These are phyloP conservation scores for Erodium chrysanthum DNA, from an alignment of 441 rosid species.

Conservation along the genomic window DNA sequence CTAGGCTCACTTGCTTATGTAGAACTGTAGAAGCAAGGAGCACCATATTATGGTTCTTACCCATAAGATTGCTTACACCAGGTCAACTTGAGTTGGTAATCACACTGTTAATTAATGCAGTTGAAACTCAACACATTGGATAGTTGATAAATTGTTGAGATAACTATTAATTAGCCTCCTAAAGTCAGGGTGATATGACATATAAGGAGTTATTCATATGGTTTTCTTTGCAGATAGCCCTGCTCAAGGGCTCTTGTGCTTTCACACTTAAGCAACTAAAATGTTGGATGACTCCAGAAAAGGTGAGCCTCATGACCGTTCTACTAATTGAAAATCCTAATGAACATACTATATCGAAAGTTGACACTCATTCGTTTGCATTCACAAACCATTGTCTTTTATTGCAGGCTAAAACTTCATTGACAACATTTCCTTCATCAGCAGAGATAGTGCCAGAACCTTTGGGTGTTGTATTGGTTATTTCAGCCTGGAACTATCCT, in stretches of 20 bases:
- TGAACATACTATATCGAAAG: not conserved
- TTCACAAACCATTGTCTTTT: conserved; percentile 5
- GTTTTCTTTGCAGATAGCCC: conserved; percentile 33
- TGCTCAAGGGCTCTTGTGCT: conserved; percentile 40
- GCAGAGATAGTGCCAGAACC: conserved; percentile 69
- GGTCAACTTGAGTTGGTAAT: too few species aligned
- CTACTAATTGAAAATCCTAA: conserved; percentile 11
- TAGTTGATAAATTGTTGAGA: not conserved
- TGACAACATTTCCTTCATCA: conserved; percentile 58
- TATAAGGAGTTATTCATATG: conserved; percentile 9
- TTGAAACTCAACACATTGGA: not conserved
- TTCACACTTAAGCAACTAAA: conserved; percentile 47
- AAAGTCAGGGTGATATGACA: not conserved
- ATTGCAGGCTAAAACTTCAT: conserved; percentile 51
- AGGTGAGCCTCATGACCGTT: conserved; percentile 25
- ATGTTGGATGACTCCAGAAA: conserved; percentile 54
- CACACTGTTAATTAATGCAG: not conserved
- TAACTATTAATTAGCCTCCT: not conserved
- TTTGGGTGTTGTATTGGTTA: conserved; percentile 56
- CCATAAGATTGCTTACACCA: too few species aligned
- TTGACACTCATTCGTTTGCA: conserved; percentile 5
- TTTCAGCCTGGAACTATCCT: conserved; percentile 78
- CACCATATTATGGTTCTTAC: too few species aligned
- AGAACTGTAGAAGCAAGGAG: too few species aligned
- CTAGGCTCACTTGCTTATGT: not conserved